Base-by-base conservation (phyloP, 768 basidiomycete species). In the Daedaleopsis sinensis region DNA sequence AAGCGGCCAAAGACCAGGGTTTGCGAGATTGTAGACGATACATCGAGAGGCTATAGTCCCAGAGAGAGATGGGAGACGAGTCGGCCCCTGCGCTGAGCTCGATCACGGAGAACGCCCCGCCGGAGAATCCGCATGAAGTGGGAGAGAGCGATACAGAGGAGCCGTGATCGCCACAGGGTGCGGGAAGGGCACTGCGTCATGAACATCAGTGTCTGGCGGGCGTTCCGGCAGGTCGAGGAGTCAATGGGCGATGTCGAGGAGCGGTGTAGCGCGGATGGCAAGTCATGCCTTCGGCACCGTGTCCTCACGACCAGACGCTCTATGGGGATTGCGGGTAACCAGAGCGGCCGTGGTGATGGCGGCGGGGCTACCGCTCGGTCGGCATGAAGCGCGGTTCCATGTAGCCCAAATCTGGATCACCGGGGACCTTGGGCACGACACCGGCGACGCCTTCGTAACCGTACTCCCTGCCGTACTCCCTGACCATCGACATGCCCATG, bases 401-500 rank as follows among this genome's bases (percentile, higher is more conserved):
- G 27, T 52, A 57, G 24, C 62, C 66, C 19, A 38, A 23, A 50
- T 53, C 39, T 13, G 58, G 51, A 35, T 64, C 57, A 23, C 52
- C 59, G 50, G 52, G 58, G 19, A 47, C 84, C 32, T 88, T 89
- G 15, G 84, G 86, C 37, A 92, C 83, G n/a, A 88, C 84, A 18
- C 90, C 90, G 19, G 85, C 82, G 18, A 90, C 73, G 35, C 91
- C 89, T 59, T 76, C 78, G 76, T 93, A 93, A 12, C 87, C 89
- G 73, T 88, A 86, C 37, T 85, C 80, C 68, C 85, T 86, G 63
- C 90, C 90, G 67, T 90, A 89, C 69, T 93, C 91, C 67, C 83
- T 85, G 69, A 93, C 84, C 91, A 93, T 93, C 43, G 90, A 87
- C 70, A 88, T 90, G 67, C 90, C 91, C 85, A 93, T 88, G 32